Conservation (phyloP, 257 asterid species). For the Perilla frutescens region DNA sequence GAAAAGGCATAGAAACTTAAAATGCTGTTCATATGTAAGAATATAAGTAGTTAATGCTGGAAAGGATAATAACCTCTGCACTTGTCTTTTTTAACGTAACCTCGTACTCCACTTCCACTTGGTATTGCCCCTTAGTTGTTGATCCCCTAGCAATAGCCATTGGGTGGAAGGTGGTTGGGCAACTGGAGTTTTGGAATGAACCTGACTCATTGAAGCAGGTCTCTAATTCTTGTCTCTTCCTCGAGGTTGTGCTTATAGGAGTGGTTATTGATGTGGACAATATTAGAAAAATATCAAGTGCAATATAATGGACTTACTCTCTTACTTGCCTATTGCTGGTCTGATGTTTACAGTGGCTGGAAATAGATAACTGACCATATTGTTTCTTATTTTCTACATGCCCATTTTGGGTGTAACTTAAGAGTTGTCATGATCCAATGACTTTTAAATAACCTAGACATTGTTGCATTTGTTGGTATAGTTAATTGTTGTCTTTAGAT, state of each 20-base stretch:
- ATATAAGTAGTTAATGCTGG: neutral
- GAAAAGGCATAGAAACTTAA: constrained; percentile 2
- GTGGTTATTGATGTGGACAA: neutral
- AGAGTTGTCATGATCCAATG: constrained; percentile 21
- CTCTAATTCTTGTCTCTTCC: neutral
- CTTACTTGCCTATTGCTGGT: neutral
- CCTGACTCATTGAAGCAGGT: neutral
- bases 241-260: neutral
- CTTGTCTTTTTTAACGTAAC: neutral
- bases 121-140: too few species aligned
- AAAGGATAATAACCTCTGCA: constrained; percentile 8
- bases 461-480: neutral
- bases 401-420: neutral
- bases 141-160: too few species aligned
- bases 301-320: neutral
- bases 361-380: constrained; percentile 2
- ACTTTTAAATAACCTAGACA: constrained; percentile 1
- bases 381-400: neutral
- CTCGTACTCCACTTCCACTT: neutral
- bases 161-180: neutral
- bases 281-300: constrained; percentile 1
- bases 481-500: constrained; percentile 12
- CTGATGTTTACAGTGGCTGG: neutral
- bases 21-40: constrained; percentile 20
- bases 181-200: neutral